Conservation (phyloP, 352 stramenopile genomes). For the Phytopythium boreale region DNA sequence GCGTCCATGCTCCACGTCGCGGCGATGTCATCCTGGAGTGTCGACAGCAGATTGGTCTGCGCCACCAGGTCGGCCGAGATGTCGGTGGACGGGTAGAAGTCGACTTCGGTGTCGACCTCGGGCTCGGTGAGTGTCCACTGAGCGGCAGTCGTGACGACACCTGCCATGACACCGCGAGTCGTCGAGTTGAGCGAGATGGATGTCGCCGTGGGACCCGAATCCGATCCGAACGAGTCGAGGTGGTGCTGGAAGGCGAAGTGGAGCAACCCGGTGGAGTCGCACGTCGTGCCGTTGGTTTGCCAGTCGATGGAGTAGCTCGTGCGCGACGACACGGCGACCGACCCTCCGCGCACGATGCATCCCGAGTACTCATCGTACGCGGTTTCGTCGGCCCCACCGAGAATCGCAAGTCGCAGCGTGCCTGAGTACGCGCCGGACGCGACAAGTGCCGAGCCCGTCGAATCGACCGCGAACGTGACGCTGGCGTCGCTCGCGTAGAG, state of each 20-base stretch:
- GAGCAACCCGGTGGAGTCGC: conserved; percentile 37
- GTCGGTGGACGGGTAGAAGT: conserved; percentile 49
- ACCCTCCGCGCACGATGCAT: conserved; percentile 55
- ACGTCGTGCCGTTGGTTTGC: conserved; percentile 44
- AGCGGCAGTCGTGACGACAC: conserved; percentile 22
- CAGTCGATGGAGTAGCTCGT: conserved; percentile 64
- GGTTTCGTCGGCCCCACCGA: conserved; percentile 28
- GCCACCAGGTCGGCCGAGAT: conserved; percentile 22
- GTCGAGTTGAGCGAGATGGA: conserved; percentile 46
- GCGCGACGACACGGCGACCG: conserved; percentile 48
- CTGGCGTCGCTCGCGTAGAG: conserved; percentile 49
- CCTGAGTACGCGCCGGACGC: conserved; percentile 38
- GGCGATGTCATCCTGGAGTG: conserved; percentile 52
- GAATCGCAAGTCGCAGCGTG: conserved; percentile 54
- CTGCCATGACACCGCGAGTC: conserved; percentile 52
- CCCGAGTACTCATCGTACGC: conserved; percentile 55
- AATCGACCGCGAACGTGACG: conserved; percentile 40
- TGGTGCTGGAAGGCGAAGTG: conserved; percentile 75
- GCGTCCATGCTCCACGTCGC: conserved; percentile 41
- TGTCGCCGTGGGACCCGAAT: conserved; percentile 6
- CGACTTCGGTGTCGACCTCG: conserved; percentile 44
- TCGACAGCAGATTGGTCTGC: conserved; percentile 39
- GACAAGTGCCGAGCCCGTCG: conserved; percentile 34
- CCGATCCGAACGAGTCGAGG: conserved; percentile 30
- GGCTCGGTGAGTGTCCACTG: conserved; percentile 54